Conservation (phyloP, 148 eudicot species). For the Diospyros kaki region DNA sequence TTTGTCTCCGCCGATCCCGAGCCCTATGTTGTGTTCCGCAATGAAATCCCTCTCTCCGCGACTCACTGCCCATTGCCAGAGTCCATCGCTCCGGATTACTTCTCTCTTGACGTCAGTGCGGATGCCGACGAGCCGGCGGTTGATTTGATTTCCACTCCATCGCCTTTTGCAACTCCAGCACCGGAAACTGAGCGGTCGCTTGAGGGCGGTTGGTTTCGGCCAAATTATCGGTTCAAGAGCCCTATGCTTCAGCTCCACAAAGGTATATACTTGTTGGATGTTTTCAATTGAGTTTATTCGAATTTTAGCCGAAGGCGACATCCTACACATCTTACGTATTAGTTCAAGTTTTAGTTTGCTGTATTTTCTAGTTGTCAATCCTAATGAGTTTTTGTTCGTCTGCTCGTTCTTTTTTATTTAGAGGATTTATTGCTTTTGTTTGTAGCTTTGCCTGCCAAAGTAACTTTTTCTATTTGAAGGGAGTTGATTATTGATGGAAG, state of each 20-base stretch:
- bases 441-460: too few relatives aligned
- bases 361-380: not conserved
- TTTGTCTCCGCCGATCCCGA: conserved; percentile 31
- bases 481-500: not conserved
- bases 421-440: not conserved
- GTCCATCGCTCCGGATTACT: conserved; percentile 47
- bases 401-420: not conserved
- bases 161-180: conserved; percentile 15
- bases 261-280: conserved; percentile 34
- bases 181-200: conserved; percentile 41
- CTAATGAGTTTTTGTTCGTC: not conserved
- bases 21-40: conserved; percentile 60
- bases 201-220: conserved; percentile 84
- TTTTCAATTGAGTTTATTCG: not conserved
- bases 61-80: conserved; percentile 18
- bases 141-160: conserved; percentile 9
- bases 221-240: conserved; percentile 66
- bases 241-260: conserved; percentile 96
- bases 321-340: too few relatives aligned
- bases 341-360: not conserved
- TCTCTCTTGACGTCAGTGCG: conserved; percentile 56
- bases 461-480: not conserved
- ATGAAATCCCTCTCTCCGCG: conserved; percentile 42
- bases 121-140: conserved; percentile 16
- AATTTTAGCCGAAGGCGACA: not conserved